Evolutionary conservation across 345 rosid species (phyloP).

Genomic region (Eucalyptus curtisii): DNA sequence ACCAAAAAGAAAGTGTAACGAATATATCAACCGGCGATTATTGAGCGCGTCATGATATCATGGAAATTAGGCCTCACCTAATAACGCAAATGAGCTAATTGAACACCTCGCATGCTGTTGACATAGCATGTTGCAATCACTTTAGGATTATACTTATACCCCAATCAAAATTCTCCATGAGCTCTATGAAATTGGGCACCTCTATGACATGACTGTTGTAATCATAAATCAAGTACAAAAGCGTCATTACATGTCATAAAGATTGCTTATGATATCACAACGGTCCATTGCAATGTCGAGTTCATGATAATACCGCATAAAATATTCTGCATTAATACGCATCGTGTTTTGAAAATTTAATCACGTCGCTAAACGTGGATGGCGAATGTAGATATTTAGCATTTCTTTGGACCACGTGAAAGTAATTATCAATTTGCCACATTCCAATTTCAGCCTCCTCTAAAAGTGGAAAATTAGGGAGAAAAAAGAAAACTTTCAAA

Average conservation of each 20-base stretch:
- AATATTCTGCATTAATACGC: rapidly evolving
- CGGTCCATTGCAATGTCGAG: rapidly evolving
- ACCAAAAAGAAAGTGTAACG: not conserved
- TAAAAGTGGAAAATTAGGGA: not conserved
- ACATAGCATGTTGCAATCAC: not conserved
- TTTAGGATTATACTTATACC: not conserved
- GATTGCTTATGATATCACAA: not conserved
- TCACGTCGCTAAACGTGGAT: not conserved
- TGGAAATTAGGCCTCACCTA: not conserved
- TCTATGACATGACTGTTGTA: not conserved
- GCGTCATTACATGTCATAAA: not conserved
- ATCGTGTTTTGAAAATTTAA: not conserved
- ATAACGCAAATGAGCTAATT: rapidly evolving
- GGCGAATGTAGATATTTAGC: not conserved
- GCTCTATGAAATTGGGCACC: not conserved
- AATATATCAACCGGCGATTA: not conserved
- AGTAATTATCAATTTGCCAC: not conserved
- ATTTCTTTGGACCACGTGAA: not conserved
- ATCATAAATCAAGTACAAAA: not conserved
- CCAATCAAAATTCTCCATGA: not conserved
- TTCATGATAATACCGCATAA: not conserved
- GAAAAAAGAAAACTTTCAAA: not conserved
- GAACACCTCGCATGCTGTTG: too few species aligned
- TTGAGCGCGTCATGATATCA: not conserved
- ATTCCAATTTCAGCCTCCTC: not conserved